Evolutionary conservation across 305 asterid species (phyloP).

Genomic region (Fraxinus nigra): DNA sequence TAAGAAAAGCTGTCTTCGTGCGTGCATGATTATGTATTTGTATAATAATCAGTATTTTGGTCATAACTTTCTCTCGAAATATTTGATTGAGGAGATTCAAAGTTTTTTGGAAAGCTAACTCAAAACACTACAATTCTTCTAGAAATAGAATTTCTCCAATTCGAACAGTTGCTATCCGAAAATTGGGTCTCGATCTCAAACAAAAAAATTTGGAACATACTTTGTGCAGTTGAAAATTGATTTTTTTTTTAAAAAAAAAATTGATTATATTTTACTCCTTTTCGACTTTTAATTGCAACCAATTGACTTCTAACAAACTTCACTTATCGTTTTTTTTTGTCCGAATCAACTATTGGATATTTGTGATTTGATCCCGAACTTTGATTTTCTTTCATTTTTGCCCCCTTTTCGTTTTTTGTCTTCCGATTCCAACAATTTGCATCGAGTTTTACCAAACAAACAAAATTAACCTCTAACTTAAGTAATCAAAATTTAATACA

Average conservation of each 20-base stretch:
- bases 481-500: no score
- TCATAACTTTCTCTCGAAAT: neutral
- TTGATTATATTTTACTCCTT: neutral
- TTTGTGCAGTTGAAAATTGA: neutral
- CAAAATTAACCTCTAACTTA: no score
- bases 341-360: neutral
- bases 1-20: neutral
- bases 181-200: neutral
- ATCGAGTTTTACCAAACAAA: no score
- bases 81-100: neutral
- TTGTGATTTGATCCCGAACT: neutral
- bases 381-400: neutral
- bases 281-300: neutral
- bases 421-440: neutral
- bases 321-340: neutral
- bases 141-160: neutral
- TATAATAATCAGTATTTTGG: neutral
- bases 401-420: neutral
- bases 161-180: neutral
- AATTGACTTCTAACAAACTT: neutral
- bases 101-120: neutral
- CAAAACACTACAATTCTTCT: neutral
- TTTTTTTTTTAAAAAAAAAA: no score
- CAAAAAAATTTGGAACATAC: neutral
- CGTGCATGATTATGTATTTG: neutral